Evolutionary conservation across 331 rosid species (phyloP), one percentile per base, ranked within the genome.

Genomic region (Acacia pycnantha): DNA sequence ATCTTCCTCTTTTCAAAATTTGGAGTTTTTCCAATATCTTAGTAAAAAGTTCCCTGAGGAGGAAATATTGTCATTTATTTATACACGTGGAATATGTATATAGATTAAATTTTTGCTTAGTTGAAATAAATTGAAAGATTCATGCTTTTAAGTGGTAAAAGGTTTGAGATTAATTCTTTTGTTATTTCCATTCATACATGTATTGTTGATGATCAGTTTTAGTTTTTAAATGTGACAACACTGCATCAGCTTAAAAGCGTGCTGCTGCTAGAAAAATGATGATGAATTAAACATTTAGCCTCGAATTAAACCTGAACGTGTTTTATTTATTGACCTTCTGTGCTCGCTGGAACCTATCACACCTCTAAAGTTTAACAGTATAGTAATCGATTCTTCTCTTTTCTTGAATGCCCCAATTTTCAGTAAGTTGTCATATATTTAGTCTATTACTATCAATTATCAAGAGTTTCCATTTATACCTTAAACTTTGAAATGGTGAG

Each of bases 71-170:
- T 81, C 46, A 73, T 51, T 69, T 47, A 58, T 81, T 64, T 33
- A 74, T 53, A 72, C 53, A 47, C 77, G 41, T 35, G 53, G 51
- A 26, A 47, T 84, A 71, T 87, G 75, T 82, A 74, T 69, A 77
- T 46, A 75, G 59, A 84, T 27, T n/a, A 62, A 62, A 53, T 61
- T 6, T 58, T 74, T 44, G 10, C 54, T 40, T 58, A 22, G 54
- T 67, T 82, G 75, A 54, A 73, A 80, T 44, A 43, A 76, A 26
- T 67, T 70, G 79, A 18, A 74, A 69, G 40, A 16, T 78, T 41
- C 59, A 67, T 78, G 77, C 65, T 64, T 71, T 24, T 46, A 35
- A 29, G 24, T 71, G 41, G 67, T 70, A 27, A 69, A 35, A 79
- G 11, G 15, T 68, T 82, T 59, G 56, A 68, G 33, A 75, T 66